Evolutionary conservation across 2,329 filamentous ascomycete species (phyloP).

Genomic region (Colletotrichum acutatum): DNA sequence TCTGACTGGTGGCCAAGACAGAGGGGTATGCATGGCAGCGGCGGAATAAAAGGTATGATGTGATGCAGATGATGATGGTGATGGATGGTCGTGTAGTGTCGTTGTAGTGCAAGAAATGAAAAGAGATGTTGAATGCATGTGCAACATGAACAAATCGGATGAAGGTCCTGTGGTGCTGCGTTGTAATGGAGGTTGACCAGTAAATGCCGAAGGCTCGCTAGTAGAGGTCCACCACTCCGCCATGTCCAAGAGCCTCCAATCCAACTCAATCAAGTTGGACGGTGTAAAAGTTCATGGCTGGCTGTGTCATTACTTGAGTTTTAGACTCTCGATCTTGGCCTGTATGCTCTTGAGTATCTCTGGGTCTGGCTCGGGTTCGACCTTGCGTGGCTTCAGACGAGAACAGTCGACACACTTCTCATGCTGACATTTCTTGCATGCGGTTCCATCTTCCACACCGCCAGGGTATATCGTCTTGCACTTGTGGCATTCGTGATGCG

Average conservation of each 20-base stretch:
- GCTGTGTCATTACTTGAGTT: slow-evolving; percentile 40
- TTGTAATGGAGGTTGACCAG: slow-evolving; percentile 13
- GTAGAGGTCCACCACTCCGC: slow-evolving; percentile 16
- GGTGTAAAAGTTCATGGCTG: neutral
- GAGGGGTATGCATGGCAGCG: slow-evolving; percentile 13
- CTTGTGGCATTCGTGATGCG: slow-evolving; percentile 69
- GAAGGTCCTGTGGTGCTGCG: slow-evolving; percentile 26
- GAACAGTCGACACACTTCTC: slow-evolving; percentile 69
- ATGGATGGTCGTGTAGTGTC: slow-evolving; percentile 30
- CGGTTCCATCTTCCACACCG: slow-evolving; percentile 59
- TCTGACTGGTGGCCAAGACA: slow-evolving; percentile 11
- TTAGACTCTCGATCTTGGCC: slow-evolving; percentile 61
- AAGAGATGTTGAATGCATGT: slow-evolving; percentile 26
- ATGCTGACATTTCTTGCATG: slow-evolving; percentile 70
- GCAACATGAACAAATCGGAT: slow-evolving; percentile 20
- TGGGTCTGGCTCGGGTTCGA: slow-evolving; percentile 71
- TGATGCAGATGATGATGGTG: slow-evolving; percentile 30
- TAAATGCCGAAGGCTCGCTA: slow-evolving; percentile 27
- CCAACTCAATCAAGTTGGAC: slow-evolving; percentile 19
- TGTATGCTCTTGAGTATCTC: slow-evolving; percentile 68
- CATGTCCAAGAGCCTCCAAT: slow-evolving; percentile 24
- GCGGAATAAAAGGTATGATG: slow-evolving; percentile 24
- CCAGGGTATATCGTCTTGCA: slow-evolving; percentile 70
- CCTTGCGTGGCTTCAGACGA: slow-evolving; percentile 67
- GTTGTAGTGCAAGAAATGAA: slow-evolving; percentile 30